A percentile compares a stretch with the other conserved stretches of the same genome.
Evolutionary conservation across 495 filamentous ascomycete species (phyloP).

Genomic region (Penicillium riverlandense): DNA sequence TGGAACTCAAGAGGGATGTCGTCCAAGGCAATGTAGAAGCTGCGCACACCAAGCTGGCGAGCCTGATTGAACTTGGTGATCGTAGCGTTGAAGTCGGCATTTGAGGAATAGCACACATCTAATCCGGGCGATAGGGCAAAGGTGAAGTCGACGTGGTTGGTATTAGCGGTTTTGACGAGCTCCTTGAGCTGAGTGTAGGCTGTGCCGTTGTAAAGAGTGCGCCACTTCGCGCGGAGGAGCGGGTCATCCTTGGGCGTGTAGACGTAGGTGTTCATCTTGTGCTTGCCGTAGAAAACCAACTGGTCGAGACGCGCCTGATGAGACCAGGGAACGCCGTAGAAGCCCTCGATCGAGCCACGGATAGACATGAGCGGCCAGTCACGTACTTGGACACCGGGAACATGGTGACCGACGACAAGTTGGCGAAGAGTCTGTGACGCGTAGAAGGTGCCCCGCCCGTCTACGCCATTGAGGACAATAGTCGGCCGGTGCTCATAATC

Average conservation of each 20-base stretch:
- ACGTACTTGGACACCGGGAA: conserved; percentile 6
- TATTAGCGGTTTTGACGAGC: conserved; percentile 7
- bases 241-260: conserved; percentile 12
- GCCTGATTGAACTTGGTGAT: conserved; percentile 6
- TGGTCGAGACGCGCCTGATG: conserved; percentile 12
- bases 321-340: conserved; percentile 11
- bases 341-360: conserved; percentile 11
- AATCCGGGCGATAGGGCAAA: conserved; percentile 10
- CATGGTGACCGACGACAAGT: neutral
- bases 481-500: conserved; percentile 3
- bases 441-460: conserved; percentile 11
- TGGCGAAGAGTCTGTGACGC: conserved; percentile 11
- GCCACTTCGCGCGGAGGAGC: conserved; percentile 9
- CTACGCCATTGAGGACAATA: conserved; percentile 11
- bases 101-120: conserved; percentile 5
- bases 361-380: conserved; percentile 14
- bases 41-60: conserved; percentile 6
- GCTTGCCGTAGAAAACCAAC: conserved; percentile 8
- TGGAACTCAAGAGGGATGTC: conserved; percentile 7
- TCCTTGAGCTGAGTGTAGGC: conserved; percentile 6
- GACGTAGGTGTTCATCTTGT: conserved; percentile 13
- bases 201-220: conserved; percentile 6
- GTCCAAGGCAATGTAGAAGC: conserved; percentile 10
- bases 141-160: conserved; percentile 9
- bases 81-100: conserved; percentile 7